phyloP scores from a whole-genome alignment of 495 filamentous ascomycete species.

The Neurospora sp. region DNA sequence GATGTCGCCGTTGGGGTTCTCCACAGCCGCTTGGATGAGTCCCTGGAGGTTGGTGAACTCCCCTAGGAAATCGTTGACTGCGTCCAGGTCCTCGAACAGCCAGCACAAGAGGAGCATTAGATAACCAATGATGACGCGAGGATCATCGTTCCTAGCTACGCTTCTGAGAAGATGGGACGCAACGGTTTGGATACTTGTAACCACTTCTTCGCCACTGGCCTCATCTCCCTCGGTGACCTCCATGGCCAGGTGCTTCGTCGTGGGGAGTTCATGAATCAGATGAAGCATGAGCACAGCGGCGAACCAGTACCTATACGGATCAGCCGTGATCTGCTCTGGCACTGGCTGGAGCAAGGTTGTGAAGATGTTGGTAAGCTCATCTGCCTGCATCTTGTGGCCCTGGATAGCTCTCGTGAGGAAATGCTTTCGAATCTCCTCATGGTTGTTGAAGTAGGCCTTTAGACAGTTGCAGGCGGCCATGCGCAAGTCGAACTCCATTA shows the following conservation, averaged over 20 bases:
- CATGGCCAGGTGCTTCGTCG: slow-evolving; percentile 73
- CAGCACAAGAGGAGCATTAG: slow-evolving; percentile 87
- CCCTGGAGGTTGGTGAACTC: slow-evolving; percentile 89
- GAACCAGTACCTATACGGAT: slow-evolving; percentile 89
- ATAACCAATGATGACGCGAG: slow-evolving; percentile 74
- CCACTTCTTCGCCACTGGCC: slow-evolving; percentile 83
- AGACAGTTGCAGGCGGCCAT: slow-evolving; percentile 81
- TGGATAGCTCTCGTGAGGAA: slow-evolving; percentile 85
- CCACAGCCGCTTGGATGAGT: slow-evolving; percentile 52
- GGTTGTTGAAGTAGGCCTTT: slow-evolving; percentile 79
- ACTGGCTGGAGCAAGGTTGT: slow-evolving; percentile 62
- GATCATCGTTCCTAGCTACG: slow-evolving; percentile 66
- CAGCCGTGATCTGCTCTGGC: slow-evolving; percentile 47
- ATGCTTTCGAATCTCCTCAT: slow-evolving; percentile 67
- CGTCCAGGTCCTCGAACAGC: slow-evolving; percentile 87
- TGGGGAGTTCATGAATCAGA: slow-evolving; percentile 69
- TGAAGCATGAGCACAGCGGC: slow-evolving; percentile 85
- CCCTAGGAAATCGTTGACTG: slow-evolving; percentile 86
- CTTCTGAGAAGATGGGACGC: slow-evolving; percentile 64
- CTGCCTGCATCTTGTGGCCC: slow-evolving; percentile 65
- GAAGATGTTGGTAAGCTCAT: slow-evolving; percentile 84
- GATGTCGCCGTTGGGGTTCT: slow-evolving; percentile 51
- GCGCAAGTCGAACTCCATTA: slow-evolving; percentile 65
- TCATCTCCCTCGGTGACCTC: slow-evolving; percentile 81
- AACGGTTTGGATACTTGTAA: slow-evolving; percentile 85